Evolutionary conservation across 169 alveolate species (phyloP), one percentile per base, ranked within the genome.

Genomic region (Plasmodium fragile): DNA sequence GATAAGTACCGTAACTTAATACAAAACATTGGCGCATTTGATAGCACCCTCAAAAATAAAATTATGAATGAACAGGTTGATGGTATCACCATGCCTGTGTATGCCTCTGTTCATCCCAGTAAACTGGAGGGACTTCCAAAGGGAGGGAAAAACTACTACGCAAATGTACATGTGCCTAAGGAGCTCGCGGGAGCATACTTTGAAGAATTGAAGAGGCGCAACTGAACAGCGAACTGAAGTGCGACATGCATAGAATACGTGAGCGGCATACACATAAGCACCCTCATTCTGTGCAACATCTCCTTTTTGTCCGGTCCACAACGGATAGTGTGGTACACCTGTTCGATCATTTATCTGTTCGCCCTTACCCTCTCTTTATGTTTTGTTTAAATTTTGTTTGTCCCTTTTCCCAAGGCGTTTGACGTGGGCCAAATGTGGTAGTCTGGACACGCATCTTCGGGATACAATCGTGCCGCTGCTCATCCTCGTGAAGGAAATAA

Each of bases 151-250:
- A 90, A 90, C 81, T 90, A 90, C 52, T 80, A 80, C 30, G 81
- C 79, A 90, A 55, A 90, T 81, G 91, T 90, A 6, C 94, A 90
- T 32, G 81, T 90, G 49, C 94, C 94, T 18, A 80, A 90, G 28
- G 92, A 90, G 13, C 81, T 90, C 11, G 90, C 94, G 8, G 79
- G 52, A 3, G 53, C 41, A 41, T 90, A 80, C 81, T 69, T 90
- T 3, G 69, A 80, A 16, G 16, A n/a, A 53, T 11, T 83, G 30
- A 83, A 83, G 77, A 25, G 53, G 32, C 75, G 92, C 34, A 83
- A 83, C 75, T 3, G 78, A 1, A 59, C 8, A n/a, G 34, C 18
- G 3, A 43, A 10, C 53, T 18, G 72, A 16, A 59, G 30, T 2
- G 72, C 32, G n/a, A 43, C 10, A 1, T 41, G 13, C 13, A 41